Base-by-base conservation (phyloP, 2,329 filamentous ascomycete species). In the Cordyceps cicadae region DNA sequence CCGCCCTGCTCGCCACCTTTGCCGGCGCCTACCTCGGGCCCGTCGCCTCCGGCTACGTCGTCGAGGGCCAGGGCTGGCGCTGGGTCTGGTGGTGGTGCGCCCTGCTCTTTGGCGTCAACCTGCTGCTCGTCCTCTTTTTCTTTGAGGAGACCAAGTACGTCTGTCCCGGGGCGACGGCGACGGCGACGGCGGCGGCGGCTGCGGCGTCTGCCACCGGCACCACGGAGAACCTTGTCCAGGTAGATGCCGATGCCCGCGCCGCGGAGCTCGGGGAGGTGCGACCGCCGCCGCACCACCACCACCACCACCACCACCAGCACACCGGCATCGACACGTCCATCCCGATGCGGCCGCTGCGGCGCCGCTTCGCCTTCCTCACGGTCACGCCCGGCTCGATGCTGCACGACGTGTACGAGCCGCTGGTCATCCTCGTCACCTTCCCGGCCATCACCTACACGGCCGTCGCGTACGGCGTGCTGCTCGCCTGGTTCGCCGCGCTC, bases 41-140 rank as follows among this genome's bases (percentile, higher is more conserved):
- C 2, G 63, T 73, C 15, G 69, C 69, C 5, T 66, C 71, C 3
- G 71, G 72, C 1, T 67, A 67, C 17, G 64, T 69, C 0, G 62
- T 64, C 1, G 63, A 61, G 4, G 46, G 17, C 3, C 63, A 70
- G 50, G 68, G 68, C 0, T 72, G 69, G 70, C 67, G 70, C 0
- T 70, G 69, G 68, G 77, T 83, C 4, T 77, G 80, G 59, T 71
- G 68, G 61, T 73, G 67, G 43, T 64, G 63, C 41, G 57, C 60
- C 3, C 64, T 70, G 1, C 63, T 68, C 4, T 65, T 67, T 2
- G 64, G 64, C 0, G 45, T 64, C 1, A 59, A 64, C 12, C 49
- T 64, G 3, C 3, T 68, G 7, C n/a, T 64, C 3, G 63, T 70
- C 49, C 41, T 68, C 24, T 65, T 69, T 15, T 76, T 82, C 14